A percentile compares a stretch with the other conserved stretches of the same genome.
phyloP scores from a whole-genome alignment of 75 land plant genomes.

The Azolla pinnata region DNA sequence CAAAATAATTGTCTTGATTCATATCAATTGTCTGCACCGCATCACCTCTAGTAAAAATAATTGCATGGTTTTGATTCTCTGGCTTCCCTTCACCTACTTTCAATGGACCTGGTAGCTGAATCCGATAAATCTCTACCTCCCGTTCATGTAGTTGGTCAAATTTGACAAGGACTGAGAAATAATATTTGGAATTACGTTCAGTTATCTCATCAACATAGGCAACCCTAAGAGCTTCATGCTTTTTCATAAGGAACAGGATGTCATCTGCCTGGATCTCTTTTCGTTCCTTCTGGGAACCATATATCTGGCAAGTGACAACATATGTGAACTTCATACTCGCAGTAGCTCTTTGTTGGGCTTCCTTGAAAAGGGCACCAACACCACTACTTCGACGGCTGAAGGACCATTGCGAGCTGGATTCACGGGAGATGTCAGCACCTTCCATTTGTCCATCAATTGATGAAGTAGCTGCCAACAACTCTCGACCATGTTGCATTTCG shows the following conservation, averaged over 20 bases:
- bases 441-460: slow-evolving; percentile 6
- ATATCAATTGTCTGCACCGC: slow-evolving; percentile 97
- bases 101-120: slow-evolving; percentile 73
- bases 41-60: slow-evolving; percentile 92
- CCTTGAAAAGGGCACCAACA: slow-evolving; percentile 35
- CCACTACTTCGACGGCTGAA: slow-evolving; percentile 32
- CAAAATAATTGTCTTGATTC: slow-evolving; percentile 97
- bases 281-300: slow-evolving; percentile 72
- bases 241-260: slow-evolving; percentile 69
- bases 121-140: slow-evolving; percentile 80
- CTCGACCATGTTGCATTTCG: slow-evolving; percentile 53
- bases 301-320: slow-evolving; percentile 92
- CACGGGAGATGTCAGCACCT: slow-evolving; percentile 15
- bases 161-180: slow-evolving; percentile 77
- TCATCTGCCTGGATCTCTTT: slow-evolving; percentile 68
- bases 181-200: slow-evolving; percentile 29
- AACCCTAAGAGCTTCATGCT: slow-evolving; percentile 68
- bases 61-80: slow-evolving; percentile 93
- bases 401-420: slow-evolving; percentile 18
- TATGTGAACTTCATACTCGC: slow-evolving; percentile 89
- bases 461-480: slow-evolving; percentile 31
- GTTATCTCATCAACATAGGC: slow-evolving; percentile 86
- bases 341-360: slow-evolving; percentile 63
- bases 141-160: slow-evolving; percentile 47
- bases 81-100: slow-evolving; percentile 98